Percentiles rank a stretch among this genome's conserved stretches.
These are phyloP conservation scores for Lunasporangiospora selenospora DNA, from an alignment of 192 early-diverging fungal genomes.

Conservation along the genomic window DNA sequence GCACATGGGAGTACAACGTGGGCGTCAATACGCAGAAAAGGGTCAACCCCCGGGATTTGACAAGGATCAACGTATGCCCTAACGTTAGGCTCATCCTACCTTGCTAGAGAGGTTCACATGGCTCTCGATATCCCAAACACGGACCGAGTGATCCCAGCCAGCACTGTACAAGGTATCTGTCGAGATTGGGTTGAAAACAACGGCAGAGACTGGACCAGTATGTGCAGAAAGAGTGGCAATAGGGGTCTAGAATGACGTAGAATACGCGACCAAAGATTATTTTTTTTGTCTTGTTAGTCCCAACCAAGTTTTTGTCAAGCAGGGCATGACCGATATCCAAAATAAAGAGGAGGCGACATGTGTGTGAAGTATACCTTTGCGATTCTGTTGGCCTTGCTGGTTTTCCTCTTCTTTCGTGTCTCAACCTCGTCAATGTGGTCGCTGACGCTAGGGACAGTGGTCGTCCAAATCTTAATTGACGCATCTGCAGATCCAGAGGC, in stretches of 20 bases:
- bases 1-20: too few relatives aligned
- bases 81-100: too few relatives aligned
- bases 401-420: constrained; percentile 58
- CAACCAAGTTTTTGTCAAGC: too few relatives aligned
- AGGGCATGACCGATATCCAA: too few relatives aligned
- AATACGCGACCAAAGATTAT: too few relatives aligned
- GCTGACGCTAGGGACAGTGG: constrained; percentile 31
- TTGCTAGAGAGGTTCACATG: constrained; percentile 78
- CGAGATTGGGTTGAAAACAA: constrained; percentile 66
- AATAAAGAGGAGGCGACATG: too few relatives aligned
- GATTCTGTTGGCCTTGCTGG: constrained; percentile 51
- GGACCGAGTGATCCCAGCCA: constrained; percentile 93
- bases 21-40: too few relatives aligned
- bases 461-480: constrained; percentile 82
- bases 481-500: constrained; percentile 81
- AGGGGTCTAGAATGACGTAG: constrained; percentile 34
- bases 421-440: constrained; percentile 44
- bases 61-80: too few relatives aligned
- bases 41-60: too few relatives aligned
- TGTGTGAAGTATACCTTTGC: constrained; percentile 42
- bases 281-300: too few relatives aligned
- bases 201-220: constrained; percentile 74
- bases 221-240: constrained; percentile 69
- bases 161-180: constrained; percentile 78
- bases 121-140: constrained; percentile 88